Base-by-base conservation (phyloP, 73 alveolate species). In the Stentor roeselii region DNA sequence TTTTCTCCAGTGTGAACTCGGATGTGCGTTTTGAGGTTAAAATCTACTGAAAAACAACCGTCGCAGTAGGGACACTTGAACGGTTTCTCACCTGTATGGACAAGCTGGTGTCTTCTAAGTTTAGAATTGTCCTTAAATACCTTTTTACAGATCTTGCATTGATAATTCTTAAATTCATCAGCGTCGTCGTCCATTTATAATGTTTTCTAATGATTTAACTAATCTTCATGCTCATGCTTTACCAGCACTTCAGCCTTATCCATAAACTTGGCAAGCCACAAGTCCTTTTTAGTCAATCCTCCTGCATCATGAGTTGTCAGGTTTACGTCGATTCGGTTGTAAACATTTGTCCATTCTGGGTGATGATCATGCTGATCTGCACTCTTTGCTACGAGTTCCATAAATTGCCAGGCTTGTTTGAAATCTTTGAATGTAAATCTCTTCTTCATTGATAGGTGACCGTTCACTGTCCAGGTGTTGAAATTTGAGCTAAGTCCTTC, bases 21-120 rank as follows among this genome's bases (percentile, higher is more conserved):
- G 84, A 95, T 75, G 86, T 95, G 99, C 30, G 98, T 93, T 83
- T 95, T 93, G 75, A 95, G 84, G 82, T 95, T 93, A 85, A 93
- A 93, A 83, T 95, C 98, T 60, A 95, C 87, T 35, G 98, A 91
- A 87, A 95, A 95, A 42, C 94, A 89, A 83, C 92, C 93, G 6
- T 93, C 97, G 82, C 99, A 95, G 75, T 91, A 90, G 75, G 92
- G 97, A 85, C 99, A 95, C 84, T 92, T 39, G 78, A 90, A 95
- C 4, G 99, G 99, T 76, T 89, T 93, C 87, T 95, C 99, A 31
- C 98, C 99, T 84, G 99, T 93, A 82, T 95, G 99, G 39, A 93
- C 98, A 59, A 93, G 87, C 95, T 90, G 90, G 88, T 95, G 99
- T 59, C 99, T 91, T 84, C 90, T 86, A 59, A 95, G 88, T 85